Percentiles rank a stretch among this genome's conserved stretches.
Conservation (phyloP, 305 asterid genomes). For the Coffea humblotiana region DNA sequence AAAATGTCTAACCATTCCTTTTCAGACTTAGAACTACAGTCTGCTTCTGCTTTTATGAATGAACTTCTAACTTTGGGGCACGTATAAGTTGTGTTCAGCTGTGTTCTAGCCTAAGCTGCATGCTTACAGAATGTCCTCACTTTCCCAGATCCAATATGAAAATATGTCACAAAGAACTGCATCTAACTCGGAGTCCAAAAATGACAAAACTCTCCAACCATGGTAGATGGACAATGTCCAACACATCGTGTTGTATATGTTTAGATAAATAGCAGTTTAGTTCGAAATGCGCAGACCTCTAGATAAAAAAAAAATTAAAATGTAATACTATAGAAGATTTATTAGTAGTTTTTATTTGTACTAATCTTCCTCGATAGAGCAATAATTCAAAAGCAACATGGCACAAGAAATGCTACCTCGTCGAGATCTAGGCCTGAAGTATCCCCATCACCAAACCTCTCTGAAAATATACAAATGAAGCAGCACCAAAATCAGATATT, state of each 20-base stretch:
- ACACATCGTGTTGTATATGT: not conserved
- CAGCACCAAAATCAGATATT: not conserved
- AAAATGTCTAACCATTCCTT: not conserved
- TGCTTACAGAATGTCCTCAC: not conserved
- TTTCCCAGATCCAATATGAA: not conserved
- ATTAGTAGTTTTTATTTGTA: not conserved
- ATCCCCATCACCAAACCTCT: constrained; percentile 99
- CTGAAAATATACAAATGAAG: constrained; percentile 40
- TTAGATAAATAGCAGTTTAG: not conserved
- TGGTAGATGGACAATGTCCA: not conserved
- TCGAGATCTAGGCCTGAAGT: constrained; percentile 92
- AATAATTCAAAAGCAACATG: not conserved
- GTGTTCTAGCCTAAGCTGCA: not conserved
- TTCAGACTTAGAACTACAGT: not conserved
- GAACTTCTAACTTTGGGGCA: not conserved
- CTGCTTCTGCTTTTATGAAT: not conserved
- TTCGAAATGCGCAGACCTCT: not conserved
- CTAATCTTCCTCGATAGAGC: not conserved
- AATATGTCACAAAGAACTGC: not conserved
- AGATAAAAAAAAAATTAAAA: not conserved
- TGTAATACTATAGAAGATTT: not conserved
- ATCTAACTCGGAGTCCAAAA: not conserved
- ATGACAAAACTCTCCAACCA: not conserved
- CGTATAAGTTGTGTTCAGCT: not conserved
- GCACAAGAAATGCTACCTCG: constrained; percentile 57